Base-by-base conservation (phyloP, 768 basidiomycete species). In the Lactarius sp. region DNA sequence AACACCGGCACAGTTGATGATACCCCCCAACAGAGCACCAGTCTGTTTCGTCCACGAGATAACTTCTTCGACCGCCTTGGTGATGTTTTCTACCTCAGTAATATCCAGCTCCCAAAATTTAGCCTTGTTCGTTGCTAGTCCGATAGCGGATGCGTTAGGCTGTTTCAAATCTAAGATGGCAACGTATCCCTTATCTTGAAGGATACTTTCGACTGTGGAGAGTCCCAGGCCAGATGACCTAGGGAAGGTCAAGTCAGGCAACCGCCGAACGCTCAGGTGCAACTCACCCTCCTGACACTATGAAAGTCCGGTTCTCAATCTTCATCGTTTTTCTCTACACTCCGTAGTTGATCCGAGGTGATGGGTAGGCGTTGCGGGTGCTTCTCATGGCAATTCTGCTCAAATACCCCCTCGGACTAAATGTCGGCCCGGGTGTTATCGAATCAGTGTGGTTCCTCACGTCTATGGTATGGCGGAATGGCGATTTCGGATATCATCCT, bases 221-320 rank as follows among this genome's bases (percentile, higher is more conserved):
- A 84, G 76, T 18, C 84, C 84, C 12, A 85, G 76, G 27, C 84
- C 84, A 22, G 82, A 83, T 18, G 83, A 83, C 14, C 83, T 85
- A n/a, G 62, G 31, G 20, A 33, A 42, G 20, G 37, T 42, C 6
- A 20, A 34, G 37, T 47, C 52, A 8, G 6, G 36, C 20, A 33
- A 31, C 5, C 27, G 27, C 0, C 10, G 13, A 10, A 14, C 4
- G 41, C 41, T 41, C 12, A 34, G 49, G 34, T 46, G 27, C 33
- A 42, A 70, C 78, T 68, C 65, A 84, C 82, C 83, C 83, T 58
- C 83, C 83, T 49, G 83, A 84, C 12, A 84, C 74, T 47, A 85
- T 74, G 68, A 83, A 83, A 4, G 83, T 85, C 22, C 83, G 73
- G 33, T 79, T 77, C 61, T 74, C 75, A n/a, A 78, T 69, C 71